Percentiles rank a stretch among this genome's conserved stretches.
phyloP scores from a whole-genome alignment of 257 asterid species.

The Solanum chiquidenum region DNA sequence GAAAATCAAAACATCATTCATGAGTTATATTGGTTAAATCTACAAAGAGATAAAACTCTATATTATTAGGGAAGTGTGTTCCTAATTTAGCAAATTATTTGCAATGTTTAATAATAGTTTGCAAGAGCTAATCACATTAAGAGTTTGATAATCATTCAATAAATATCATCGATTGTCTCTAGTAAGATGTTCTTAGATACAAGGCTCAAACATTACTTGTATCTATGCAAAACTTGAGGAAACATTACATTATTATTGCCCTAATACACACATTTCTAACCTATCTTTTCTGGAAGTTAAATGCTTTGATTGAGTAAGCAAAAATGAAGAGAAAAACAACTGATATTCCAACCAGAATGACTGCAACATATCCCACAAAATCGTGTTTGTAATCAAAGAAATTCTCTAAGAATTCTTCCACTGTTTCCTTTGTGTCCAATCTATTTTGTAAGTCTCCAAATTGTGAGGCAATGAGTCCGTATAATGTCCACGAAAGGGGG shows the following conservation, averaged over 20 bases:
- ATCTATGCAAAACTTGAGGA: neutral
- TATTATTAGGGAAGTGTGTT: neutral
- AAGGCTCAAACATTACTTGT: neutral
- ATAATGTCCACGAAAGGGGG: slow-evolving; percentile 60
- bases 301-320: slow-evolving; percentile 48
- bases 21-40: neutral
- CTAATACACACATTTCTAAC: neutral
- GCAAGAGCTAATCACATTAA: no score
- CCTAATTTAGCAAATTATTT: neutral
- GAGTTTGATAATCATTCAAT: no score
- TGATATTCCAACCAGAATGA: slow-evolving; percentile 30
- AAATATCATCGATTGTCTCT: neutral
- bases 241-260: neutral
- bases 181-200: neutral
- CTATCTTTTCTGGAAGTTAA: slow-evolving; percentile 64
- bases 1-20: neutral
- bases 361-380: slow-evolving; percentile 51
- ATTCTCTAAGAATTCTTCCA: slow-evolving; percentile 35
- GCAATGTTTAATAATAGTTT: no score
- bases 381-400: slow-evolving; percentile 48
- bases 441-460: slow-evolving; percentile 32
- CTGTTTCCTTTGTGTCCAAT: slow-evolving; percentile 37
- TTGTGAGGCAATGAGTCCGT: slow-evolving; percentile 58
- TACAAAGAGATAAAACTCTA: neutral
- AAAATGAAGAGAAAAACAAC: slow-evolving; percentile 49